These are phyloP conservation scores for Zasmidium angulare DNA, from an alignment of 2,329 filamentous ascomycete genomes.

Conservation along the genomic window DNA sequence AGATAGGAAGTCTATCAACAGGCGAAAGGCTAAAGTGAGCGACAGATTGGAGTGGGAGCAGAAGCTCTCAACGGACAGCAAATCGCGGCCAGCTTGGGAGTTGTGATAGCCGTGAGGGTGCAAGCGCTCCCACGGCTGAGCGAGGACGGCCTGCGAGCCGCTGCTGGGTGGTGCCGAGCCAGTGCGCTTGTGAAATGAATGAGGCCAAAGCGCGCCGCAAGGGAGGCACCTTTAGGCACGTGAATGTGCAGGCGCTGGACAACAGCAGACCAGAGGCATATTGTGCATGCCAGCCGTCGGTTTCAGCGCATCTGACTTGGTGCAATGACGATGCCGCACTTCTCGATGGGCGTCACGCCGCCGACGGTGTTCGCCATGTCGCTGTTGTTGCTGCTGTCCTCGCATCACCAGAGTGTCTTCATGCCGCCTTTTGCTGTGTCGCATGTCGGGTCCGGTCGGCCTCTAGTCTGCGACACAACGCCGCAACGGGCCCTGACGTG, in stretches of 20 bases:
- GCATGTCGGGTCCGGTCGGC: too few relatives aligned
- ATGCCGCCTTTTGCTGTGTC: neutral
- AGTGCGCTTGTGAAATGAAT: slow-evolving; percentile 29
- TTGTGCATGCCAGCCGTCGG: neutral
- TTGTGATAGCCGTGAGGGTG: slow-evolving; percentile 9
- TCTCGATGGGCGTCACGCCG: neutral
- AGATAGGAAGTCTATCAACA: slow-evolving; percentile 8
- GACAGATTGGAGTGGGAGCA: slow-evolving; percentile 4
- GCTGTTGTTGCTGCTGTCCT: neutral
- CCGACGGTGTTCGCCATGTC: neutral
- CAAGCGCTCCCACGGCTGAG: slow-evolving; percentile 16
- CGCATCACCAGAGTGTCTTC: neutral
- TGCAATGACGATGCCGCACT: neutral
- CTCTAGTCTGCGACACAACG: neutral
- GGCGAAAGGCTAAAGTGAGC: slow-evolving; percentile 13
- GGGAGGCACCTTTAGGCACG: slow-evolving; percentile 12
- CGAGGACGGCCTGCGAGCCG: slow-evolving; percentile 8
- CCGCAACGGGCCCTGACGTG: slow-evolving; percentile 3
- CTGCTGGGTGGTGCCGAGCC: slow-evolving; percentile 25
- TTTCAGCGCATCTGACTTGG: neutral
- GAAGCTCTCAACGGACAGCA: slow-evolving; percentile 14
- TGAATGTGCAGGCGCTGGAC: slow-evolving; percentile 13
- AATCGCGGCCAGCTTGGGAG: slow-evolving; percentile 6
- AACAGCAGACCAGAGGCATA: slow-evolving; percentile 5
- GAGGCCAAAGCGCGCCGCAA: slow-evolving; percentile 24